Conservation (phyloP, 306 rosid genomes). For the Hylodesmum podocarpum region DNA sequence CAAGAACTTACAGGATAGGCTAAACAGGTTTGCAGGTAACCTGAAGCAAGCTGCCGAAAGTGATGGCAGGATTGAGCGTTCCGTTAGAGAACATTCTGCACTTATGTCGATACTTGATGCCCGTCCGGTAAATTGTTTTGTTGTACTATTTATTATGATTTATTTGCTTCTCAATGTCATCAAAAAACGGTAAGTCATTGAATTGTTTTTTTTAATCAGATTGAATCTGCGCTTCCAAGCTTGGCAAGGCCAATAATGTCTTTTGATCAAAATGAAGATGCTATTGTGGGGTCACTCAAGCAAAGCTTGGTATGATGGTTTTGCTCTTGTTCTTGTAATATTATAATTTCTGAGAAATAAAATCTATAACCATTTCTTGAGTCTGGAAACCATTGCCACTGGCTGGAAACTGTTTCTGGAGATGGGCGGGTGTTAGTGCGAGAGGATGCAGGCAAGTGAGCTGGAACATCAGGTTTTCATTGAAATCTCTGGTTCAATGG, state of each 20-base stretch:
- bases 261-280: slow-evolving; percentile 98
- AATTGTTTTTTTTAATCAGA: slow-evolving; percentile 49
- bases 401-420: neutral
- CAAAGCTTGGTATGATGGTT: slow-evolving; percentile 78
- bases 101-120: slow-evolving; percentile 89
- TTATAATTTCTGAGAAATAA: slow-evolving; percentile 8
- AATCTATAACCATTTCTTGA: slow-evolving; percentile 4
- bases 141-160: neutral
- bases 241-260: slow-evolving; percentile 98
- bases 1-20: slow-evolving; percentile 91
- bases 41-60: slow-evolving; percentile 97
- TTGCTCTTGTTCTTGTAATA: slow-evolving; percentile 19
- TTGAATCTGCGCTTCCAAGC: slow-evolving; percentile 97
- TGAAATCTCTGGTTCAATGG: neutral
- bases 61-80: slow-evolving; percentile 89
- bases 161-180: slow-evolving; percentile 21
- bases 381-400: no score
- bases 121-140: slow-evolving; percentile 65
- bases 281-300: slow-evolving; percentile 85
- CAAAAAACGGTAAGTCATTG: slow-evolving; percentile 1
- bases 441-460: neutral
- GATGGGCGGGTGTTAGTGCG: neutral
- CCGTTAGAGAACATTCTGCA: slow-evolving; percentile 79
- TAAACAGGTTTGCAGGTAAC: slow-evolving; percentile 91
- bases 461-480: neutral